Evolutionary conservation across 2,329 filamentous ascomycete species (phyloP), one percentile per base, ranked within the genome.

Genomic region (Epichloe elymi): DNA sequence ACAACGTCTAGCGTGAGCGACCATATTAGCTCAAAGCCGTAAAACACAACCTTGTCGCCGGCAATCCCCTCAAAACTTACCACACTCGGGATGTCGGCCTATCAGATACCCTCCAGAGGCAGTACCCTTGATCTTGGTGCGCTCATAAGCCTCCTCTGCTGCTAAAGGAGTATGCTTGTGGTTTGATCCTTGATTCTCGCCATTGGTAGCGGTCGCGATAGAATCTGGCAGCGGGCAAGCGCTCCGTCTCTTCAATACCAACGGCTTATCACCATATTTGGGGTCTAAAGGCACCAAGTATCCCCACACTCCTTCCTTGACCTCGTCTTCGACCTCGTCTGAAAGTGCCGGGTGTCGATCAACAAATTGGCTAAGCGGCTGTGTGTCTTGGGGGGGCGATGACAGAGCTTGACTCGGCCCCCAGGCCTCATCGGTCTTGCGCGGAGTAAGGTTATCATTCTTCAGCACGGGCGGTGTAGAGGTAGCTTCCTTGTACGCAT

Each of bases 21-120:
- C 38, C 37, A 49, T 48, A 4, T 51, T 42, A 55, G 15, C 19
- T 30, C 43, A 47, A 14, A 36, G 26, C 12, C 20, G 6, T 37
- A 14, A 12, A 3, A 8, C 5, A 5, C 33, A 14, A 8, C 14
- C 4, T 17, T 14, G 5, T 33, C 8, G 33, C 39, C 17, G 20
- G 17, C 19, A 19, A 4, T 11, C 33, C 43, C 30, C 15, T 19
- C 46, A 14, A 40, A 49, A 75, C 86, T 63, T 76, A 91, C 86
- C 88, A 67, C 93, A 97, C 69, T 98, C 93, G 2, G 86, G 84
- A 70, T 98, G 93, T 57, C 93, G 80, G 38, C 93, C 93, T 55
- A 98, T 85, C 50, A 98, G 70, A 64, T 95, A 98, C 33, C 93
- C 93, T 40, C 86, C 84, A 0, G 88, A 83, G 14, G 85, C 75